These are phyloP conservation scores for Diaporthe destruens DNA, from an alignment of 2,329 filamentous ascomycete genomes.

Conservation along the genomic window DNA sequence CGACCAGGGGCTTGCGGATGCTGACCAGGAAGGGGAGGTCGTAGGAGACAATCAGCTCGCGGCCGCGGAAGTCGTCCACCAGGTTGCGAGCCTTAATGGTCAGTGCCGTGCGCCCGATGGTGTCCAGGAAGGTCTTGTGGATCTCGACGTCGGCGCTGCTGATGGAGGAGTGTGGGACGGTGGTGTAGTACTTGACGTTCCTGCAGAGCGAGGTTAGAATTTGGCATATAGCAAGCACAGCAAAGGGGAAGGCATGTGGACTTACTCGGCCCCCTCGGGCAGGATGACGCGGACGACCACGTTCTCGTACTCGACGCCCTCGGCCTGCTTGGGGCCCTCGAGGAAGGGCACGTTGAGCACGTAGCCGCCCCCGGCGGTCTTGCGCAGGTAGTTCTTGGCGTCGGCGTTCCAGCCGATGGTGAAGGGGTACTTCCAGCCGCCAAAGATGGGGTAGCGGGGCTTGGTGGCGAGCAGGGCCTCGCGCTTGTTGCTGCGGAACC, in stretches of 20 bases:
- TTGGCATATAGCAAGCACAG: background rate
- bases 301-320: conserved; percentile 88
- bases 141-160: conserved; percentile 69
- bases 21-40: conserved; percentile 81
- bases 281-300: conserved; percentile 86
- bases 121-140: conserved; percentile 95
- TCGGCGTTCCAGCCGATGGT: conserved; percentile 96
- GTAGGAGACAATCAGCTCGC: conserved; percentile 88
- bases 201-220: conserved; percentile 65
- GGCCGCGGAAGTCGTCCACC: conserved; percentile 89
- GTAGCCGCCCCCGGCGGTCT: conserved; percentile 75
- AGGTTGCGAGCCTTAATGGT: conserved; percentile 86
- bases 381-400: conserved; percentile 80
- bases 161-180: conserved; percentile 74
- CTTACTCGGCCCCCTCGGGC: conserved; percentile 90
- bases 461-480: conserved; percentile 90
- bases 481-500: conserved; percentile 81
- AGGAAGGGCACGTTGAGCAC: conserved; percentile 92
- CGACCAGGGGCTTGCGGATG: conserved; percentile 87
- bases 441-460: conserved; percentile 95
- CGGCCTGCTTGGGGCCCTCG: conserved; percentile 87
- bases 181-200: conserved; percentile 82
- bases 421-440: conserved; percentile 98
- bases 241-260: conserved; percentile 41
- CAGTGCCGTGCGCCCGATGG: conserved; percentile 85